Conservation (phyloP, 106 monocot genomes). For the Iris macrosiphon region DNA sequence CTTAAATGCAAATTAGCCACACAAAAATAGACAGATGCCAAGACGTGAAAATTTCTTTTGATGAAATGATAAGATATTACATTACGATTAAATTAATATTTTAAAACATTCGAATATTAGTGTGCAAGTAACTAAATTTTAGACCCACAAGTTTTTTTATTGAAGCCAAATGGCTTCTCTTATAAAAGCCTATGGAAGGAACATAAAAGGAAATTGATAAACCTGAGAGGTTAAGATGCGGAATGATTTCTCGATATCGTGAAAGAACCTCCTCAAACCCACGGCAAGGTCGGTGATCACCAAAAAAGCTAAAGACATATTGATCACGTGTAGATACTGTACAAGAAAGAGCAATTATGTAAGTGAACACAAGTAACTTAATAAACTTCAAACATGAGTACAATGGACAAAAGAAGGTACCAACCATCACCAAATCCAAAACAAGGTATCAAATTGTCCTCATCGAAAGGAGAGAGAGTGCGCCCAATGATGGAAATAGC, state of each 20-base stretch:
- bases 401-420: slow-evolving; percentile 6
- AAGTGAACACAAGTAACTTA: background rate
- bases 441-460: slow-evolving; percentile 92
- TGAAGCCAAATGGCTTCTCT: too few species aligned
- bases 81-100: background rate
- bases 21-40: background rate
- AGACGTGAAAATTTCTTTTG: background rate
- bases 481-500: slow-evolving; percentile 96
- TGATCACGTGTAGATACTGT: slow-evolving; percentile 74
- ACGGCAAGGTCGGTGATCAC: slow-evolving; percentile 61
- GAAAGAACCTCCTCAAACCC: slow-evolving; percentile 92
- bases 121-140: background rate
- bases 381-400: background rate
- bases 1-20: too few species aligned
- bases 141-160: too few species aligned
- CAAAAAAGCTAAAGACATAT: slow-evolving; percentile 76
- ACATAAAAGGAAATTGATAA: background rate
- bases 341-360: slow-evolving; percentile 1
- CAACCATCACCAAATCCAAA: slow-evolving; percentile 98
- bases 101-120: background rate
- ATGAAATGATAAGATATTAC: background rate
- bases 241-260: slow-evolving; percentile 76
- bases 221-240: slow-evolving; percentile 85
- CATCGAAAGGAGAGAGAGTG: slow-evolving; percentile 88
- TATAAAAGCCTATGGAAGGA: background rate